These are phyloP conservation scores for Ophidiomyces ophidiicola DNA, from an alignment of 2,329 filamentous ascomycete species.

Conservation along the genomic window DNA sequence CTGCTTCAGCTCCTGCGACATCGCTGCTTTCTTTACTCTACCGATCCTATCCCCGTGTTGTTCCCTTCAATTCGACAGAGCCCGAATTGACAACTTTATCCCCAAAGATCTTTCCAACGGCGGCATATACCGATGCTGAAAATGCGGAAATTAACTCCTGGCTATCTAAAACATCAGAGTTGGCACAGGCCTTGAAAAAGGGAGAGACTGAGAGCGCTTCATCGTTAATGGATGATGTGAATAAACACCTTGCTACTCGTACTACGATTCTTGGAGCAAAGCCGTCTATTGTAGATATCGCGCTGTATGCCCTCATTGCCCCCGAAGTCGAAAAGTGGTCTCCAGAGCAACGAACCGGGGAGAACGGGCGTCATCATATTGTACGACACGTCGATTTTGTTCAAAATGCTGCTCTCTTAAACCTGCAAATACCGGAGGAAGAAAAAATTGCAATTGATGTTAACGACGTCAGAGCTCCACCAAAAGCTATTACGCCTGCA, in stretches of 20 bases:
- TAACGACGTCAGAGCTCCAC: conserved; percentile 71
- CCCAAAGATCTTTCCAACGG: conserved; percentile 54
- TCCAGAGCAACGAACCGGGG: conserved; percentile 74
- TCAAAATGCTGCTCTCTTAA: conserved; percentile 67
- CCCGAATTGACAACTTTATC: conserved; percentile 36
- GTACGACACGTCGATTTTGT: conserved; percentile 89
- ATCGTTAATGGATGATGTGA: conserved; percentile 64
- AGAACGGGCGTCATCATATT: conserved; percentile 80
- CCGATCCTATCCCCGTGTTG: conserved; percentile 32
- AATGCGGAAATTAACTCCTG: conserved; percentile 82
- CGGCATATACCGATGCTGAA: conserved; percentile 64
- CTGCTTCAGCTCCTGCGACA: conserved; percentile 29
- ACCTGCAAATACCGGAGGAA: conserved; percentile 53
- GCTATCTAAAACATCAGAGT: conserved; percentile 63
- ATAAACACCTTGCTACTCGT: conserved; percentile 74
- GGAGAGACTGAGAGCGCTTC: conserved; percentile 47
- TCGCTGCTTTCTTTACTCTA: conserved; percentile 36
- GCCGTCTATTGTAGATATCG: conserved; percentile 75
- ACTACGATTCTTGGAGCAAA: conserved; percentile 83
- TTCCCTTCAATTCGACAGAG: conserved; percentile 32
- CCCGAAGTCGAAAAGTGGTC: conserved; percentile 68
- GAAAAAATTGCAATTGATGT: conserved; percentile 70
- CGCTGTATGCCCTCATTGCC: conserved; percentile 66
- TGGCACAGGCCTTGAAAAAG: conserved; percentile 44
- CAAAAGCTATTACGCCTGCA: conserved; percentile 80